phyloP scores from a whole-genome alignment of 768 basidiomycete genomes.

The Naematelia aurantialba region DNA sequence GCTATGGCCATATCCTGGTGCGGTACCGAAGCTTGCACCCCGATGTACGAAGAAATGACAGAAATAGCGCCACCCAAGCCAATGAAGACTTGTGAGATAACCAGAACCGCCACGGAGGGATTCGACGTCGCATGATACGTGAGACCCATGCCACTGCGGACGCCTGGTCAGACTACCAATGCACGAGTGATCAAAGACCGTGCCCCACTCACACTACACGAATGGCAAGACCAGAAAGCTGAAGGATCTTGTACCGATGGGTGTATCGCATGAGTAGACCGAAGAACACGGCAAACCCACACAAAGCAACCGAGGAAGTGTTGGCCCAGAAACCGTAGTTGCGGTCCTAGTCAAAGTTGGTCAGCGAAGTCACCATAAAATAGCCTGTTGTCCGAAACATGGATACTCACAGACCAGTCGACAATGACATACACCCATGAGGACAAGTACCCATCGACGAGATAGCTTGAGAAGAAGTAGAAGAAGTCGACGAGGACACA shows the following conservation, averaged over 20 bases:
- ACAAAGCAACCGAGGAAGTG: conserved; percentile 32
- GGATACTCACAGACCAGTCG: conserved; percentile 51
- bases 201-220: conserved; percentile 12
- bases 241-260: conserved; percentile 48
- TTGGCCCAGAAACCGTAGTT: conserved; percentile 29
- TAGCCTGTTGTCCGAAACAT: conserved; percentile 18
- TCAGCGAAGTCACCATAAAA: neutral
- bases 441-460: conserved; percentile 24
- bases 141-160: conserved; percentile 32
- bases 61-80: conserved; percentile 45
- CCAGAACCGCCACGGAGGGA: conserved; percentile 35
- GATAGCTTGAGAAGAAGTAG: conserved; percentile 37
- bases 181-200: neutral
- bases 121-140: conserved; percentile 23
- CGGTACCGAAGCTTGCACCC: conserved; percentile 50
- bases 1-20: conserved; percentile 51
- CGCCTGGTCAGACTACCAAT: neutral
- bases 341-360: conserved; percentile 10
- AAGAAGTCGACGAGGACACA: conserved; percentile 36
- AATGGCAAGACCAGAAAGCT: conserved; percentile 15
- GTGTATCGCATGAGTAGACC: conserved; percentile 42
- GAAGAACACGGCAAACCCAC: conserved; percentile 46
- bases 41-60: conserved; percentile 47
- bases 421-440: conserved; percentile 48
- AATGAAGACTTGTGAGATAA: conserved; percentile 43